Base-by-base conservation (phyloP, 2,329 filamentous ascomycete species). In the Ceratocystis variospora region DNA sequence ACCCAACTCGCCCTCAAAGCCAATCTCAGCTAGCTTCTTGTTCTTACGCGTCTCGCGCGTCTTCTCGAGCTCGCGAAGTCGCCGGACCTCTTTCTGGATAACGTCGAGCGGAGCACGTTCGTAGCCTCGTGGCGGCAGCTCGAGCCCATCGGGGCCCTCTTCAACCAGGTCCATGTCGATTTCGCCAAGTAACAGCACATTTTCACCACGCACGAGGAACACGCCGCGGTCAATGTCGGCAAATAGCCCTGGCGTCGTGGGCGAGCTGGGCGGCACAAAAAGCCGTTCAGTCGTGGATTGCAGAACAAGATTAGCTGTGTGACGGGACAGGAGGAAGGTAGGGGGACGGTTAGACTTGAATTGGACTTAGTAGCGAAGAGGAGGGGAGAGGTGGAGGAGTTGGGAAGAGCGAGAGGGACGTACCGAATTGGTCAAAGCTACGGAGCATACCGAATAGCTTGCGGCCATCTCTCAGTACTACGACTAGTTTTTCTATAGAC, bases 361-460 rank as follows among this genome's bases (percentile, higher is more conserved):
- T 50, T 50, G 46, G 71, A 92, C 93, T 96, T 73, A 67, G 17
- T 71, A 33, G 53, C 44, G 45, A 7, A 41, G 22, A 25, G 48
- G 33, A 46, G 6, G 41, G 22, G 61, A n/a, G 19, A 15, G 41
- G 41, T 37, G 37, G 50, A 2, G 25, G 31, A 10, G 31, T n/a
- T 25, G 68, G 62, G 64, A 71, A 10, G 57, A n/a, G 59, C 53
- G 69, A 61, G 33, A 37, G 65, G 46, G 50, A 76, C 80, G 72
- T 86, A 96, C 92, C 93, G 73, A 96, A 97, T 76, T 99, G 94
- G 77, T 99, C 94, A 90, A 94, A 99, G 71, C 90, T 96, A 73
- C 94, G 83, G 71, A 99, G 78, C 61, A 97, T 89, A 37, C 94
- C 94, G 71, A 96, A 89, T 71, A 97, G 80, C 78, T 97, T 97